Base-by-base conservation (phyloP, 2,329 filamentous ascomycete species). In the Periconia digitata region DNA sequence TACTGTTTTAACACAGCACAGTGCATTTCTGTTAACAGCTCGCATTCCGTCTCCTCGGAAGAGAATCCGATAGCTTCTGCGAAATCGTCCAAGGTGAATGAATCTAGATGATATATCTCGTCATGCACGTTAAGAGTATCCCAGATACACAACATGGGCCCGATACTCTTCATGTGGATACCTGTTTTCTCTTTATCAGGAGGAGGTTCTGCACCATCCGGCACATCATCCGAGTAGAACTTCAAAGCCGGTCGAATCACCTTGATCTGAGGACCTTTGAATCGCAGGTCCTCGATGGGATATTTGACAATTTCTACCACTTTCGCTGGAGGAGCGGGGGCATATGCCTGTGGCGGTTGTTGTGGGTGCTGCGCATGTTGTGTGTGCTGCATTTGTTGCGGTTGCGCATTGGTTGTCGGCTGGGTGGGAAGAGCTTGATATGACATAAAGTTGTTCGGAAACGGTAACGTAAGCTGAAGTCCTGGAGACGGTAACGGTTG, bases 71-170 rank as follows among this genome's bases (percentile, higher is more conserved):
- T 85, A 0, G 92, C 87, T 67, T 97, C 88, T 4, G 96, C 80
- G 62, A 92, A 97, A 69, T 99, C 94, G 68, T 99, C 94, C 63
- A 97, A 95, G 0, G 92, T 97, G 66, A 99, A 99, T 0, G 92
- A 97, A 70, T 99, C 94, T 21, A 99, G 79, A 63, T 90, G 84
- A 66, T 95, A 95, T 16, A 96, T 87, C 63, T 96, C 90, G 65
- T 91, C 95, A 67, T 96, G 96, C n/a, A 99, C 92, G 63, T 96
- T 99, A 27, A 99, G 79, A 0, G 92, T 96, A 61, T 96, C 91
- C 94, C 94, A 99, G 0, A 89, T 90, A 72, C 96, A 92, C 20
- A 99, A 74, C 15, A 97, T 76, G 2, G 85, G 81, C 0, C 92
- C 91, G n/a, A 96, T 83, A 3, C 90, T 92, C 60, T 87, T 85